phyloP scores from a whole-genome alignment of 2,329 filamentous ascomycete species.

The Stagonosporopsis tanaceti region DNA sequence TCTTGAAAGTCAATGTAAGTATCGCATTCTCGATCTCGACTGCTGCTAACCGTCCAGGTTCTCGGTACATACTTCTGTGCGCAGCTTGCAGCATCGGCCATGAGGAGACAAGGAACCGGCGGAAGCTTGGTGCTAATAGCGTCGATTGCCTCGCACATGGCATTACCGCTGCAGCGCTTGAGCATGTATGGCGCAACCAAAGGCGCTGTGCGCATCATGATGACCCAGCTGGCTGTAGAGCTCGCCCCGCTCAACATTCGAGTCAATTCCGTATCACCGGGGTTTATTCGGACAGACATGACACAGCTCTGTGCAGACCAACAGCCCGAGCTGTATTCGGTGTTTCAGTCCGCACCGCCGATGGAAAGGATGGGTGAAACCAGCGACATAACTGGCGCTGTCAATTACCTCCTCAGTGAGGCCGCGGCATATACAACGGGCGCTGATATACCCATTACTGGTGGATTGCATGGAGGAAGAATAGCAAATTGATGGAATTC shows the following conservation, averaged over 20 bases:
- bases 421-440: too few species aligned
- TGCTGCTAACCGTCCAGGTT: background rate
- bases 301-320: too few species aligned
- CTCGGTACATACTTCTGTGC: background rate
- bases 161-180: background rate
- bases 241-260: background rate
- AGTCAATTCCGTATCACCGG: background rate
- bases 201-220: background rate
- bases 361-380: too few species aligned
- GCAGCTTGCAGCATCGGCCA: background rate
- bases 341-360: too few species aligned
- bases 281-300: too few species aligned
- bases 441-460: too few species aligned
- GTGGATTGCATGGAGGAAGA: too few species aligned
- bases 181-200: background rate
- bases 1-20: too few species aligned
- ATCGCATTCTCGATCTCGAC: background rate
- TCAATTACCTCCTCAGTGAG: too few species aligned
- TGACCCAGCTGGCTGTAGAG: background rate
- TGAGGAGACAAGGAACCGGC: background rate
- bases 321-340: too few species aligned
- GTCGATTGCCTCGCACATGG: background rate
- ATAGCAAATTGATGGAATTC: too few species aligned
- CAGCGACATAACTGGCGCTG: too few species aligned
- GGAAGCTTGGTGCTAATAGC: background rate